A percentile compares a stretch with the other conserved stretches of the same genome.
These are phyloP conservation scores for Cladophialophora psammophila DNA, from an alignment of 2,329 filamentous ascomycete genomes.

Conservation along the genomic window DNA sequence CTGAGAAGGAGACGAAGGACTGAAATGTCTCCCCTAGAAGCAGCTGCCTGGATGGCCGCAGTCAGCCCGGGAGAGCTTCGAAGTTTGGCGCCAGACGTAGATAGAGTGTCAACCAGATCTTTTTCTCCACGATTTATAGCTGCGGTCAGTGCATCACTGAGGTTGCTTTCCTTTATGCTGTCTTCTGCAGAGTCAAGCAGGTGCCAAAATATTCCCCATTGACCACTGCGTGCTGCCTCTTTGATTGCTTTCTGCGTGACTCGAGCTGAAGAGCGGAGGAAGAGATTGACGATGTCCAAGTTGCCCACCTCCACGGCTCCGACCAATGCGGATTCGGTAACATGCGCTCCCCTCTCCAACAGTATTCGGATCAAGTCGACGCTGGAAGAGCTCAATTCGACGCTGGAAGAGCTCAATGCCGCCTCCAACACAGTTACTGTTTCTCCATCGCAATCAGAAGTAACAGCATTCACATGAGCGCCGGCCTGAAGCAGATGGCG, in stretches of 20 bases:
- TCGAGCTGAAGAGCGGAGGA: background rate
- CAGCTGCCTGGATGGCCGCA: background rate
- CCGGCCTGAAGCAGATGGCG: background rate
- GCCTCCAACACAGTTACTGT: background rate
- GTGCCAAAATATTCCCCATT: background rate
- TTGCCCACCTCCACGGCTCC: background rate
- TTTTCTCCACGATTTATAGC: background rate
- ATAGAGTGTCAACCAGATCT: background rate
- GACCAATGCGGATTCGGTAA: background rate
- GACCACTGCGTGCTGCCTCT: background rate
- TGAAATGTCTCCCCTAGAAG: background rate
- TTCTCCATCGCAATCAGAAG: background rate
- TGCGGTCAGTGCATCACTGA: background rate
- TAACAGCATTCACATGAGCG: background rate
- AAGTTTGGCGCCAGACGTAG: background rate
- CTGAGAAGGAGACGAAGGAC: background rate
- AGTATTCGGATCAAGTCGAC: background rate
- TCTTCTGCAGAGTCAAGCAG: background rate
- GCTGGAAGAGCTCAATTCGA: background rate
- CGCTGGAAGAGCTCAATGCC: background rate
- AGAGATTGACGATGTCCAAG: background rate
- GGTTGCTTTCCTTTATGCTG: background rate
- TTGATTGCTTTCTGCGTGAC: background rate
- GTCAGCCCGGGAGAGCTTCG: background rate
- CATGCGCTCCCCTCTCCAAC: background rate